Evolutionary conservation across 148 eudicot genomes (phyloP).

Genomic region (Fagopyrum homotropicum): DNA sequence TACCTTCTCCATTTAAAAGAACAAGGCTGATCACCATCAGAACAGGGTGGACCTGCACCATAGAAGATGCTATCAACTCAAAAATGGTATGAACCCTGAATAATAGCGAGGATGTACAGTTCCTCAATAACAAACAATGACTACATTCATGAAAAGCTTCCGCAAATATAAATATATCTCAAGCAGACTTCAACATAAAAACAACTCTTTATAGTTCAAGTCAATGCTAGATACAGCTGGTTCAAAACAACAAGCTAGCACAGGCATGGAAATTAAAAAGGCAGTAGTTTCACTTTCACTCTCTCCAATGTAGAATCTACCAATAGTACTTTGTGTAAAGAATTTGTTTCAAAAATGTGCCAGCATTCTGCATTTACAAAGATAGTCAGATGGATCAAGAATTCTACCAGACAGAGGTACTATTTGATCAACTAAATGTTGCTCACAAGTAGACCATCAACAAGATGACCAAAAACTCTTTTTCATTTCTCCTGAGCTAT

Average conservation of each 20-base stretch:
- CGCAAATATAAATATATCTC: background rate
- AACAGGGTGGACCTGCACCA: constrained; percentile 86
- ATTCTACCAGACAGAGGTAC: background rate
- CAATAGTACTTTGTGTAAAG: background rate
- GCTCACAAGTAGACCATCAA: background rate
- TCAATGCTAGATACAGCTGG: background rate
- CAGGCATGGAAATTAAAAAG: background rate
- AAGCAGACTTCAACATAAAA: background rate
- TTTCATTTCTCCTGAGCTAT: background rate
- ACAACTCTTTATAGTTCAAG: background rate
- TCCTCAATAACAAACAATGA: background rate
- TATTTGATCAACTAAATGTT: background rate
- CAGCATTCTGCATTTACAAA: background rate
- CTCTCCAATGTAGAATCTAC: background rate
- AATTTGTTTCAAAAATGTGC: background rate
- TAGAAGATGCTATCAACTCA: background rate
- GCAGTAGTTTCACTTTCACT: background rate
- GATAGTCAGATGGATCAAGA: background rate
- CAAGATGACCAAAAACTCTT: background rate
- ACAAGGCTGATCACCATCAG: constrained; percentile 79
- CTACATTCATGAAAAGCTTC: background rate
- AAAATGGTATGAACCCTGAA: background rate
- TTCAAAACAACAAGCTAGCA: background rate
- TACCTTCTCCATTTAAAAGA: constrained; percentile 97
- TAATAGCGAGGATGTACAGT: background rate